phyloP scores from a whole-genome alignment of 805 yeast species.

The Cyberlindnera meyerae region DNA sequence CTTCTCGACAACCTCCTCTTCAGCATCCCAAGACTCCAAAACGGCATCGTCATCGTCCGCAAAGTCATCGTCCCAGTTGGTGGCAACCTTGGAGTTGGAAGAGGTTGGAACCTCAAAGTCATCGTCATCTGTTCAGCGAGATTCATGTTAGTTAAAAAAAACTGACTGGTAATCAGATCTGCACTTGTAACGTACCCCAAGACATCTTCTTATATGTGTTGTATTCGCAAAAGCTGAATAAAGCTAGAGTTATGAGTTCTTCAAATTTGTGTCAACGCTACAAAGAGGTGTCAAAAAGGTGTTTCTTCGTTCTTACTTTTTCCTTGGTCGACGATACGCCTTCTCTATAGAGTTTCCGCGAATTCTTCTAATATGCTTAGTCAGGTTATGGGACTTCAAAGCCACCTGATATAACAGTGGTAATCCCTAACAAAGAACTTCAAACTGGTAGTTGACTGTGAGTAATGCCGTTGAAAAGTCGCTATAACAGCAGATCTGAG shows the following conservation, averaged over 20 bases:
- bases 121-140: conserved; percentile 72
- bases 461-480: no score
- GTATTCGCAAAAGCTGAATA: neutral
- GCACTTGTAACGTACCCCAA: conserved; percentile 7
- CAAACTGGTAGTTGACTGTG: no score
- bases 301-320: neutral
- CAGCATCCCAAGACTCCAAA: conserved; percentile 88
- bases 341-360: no score
- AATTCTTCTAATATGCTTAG: no score
- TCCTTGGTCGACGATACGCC: no score
- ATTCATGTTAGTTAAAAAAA: no score
- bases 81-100: conserved; percentile 47
- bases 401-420: no score
- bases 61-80: conserved; percentile 77
- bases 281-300: neutral
- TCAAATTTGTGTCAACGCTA: neutral
- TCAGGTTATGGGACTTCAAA: no score
- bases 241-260: neutral
- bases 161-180: no score
- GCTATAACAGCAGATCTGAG: no score
- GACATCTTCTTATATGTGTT: conserved; percentile 2
- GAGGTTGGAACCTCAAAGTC: conserved; percentile 69
- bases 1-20: conserved; percentile 47
- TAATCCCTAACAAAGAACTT: no score
- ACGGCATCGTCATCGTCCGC: conserved; percentile 72